phyloP scores from a whole-genome alignment of 116 monocot genomes.

The Papilionanthe hybrid region DNA sequence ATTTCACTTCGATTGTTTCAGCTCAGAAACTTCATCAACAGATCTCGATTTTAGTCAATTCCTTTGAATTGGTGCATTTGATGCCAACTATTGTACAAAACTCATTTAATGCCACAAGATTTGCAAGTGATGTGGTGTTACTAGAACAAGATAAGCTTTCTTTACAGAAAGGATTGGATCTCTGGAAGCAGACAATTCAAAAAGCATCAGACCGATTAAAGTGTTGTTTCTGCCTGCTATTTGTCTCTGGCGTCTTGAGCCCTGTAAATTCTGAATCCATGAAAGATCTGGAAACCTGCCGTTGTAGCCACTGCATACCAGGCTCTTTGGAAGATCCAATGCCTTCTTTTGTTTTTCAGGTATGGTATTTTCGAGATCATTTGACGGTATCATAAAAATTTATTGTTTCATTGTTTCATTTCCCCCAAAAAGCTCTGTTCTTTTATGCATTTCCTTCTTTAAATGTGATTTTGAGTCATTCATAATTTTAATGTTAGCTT shows the following conservation, averaged over 20 bases:
- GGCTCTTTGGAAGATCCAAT: constrained; percentile 13
- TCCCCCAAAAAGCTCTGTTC: not conserved
- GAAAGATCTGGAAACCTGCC: constrained; percentile 5
- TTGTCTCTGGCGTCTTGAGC: constrained; percentile 21
- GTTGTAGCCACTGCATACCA: not conserved
- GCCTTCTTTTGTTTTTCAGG: constrained; percentile 52
- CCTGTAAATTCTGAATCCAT: constrained; percentile 9
- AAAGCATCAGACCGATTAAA: constrained; percentile 24
- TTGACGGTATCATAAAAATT: not conserved
- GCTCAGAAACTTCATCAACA: constrained; percentile 21
- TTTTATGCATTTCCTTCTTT: not conserved
- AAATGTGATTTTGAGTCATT: not conserved
- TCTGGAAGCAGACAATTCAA: constrained; percentile 22
- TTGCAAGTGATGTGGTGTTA: constrained; percentile 1
- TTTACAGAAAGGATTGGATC: constrained; percentile 19
- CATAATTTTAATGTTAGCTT: not conserved
- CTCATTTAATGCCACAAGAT: constrained; percentile 4
- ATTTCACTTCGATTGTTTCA: constrained; percentile 9
- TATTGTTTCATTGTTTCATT: not conserved
- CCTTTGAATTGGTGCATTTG: constrained; percentile 21
- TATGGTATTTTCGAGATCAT: constrained; percentile 4
- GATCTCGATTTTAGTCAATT: constrained; percentile 32
- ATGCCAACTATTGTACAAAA: constrained; percentile 24
- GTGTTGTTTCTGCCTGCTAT: constrained; percentile 20
- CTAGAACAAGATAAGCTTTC: constrained; percentile 5